These are phyloP conservation scores for Lithocarpus polystachyus DNA, from an alignment of 306 rosid species.

Conservation along the genomic window DNA sequence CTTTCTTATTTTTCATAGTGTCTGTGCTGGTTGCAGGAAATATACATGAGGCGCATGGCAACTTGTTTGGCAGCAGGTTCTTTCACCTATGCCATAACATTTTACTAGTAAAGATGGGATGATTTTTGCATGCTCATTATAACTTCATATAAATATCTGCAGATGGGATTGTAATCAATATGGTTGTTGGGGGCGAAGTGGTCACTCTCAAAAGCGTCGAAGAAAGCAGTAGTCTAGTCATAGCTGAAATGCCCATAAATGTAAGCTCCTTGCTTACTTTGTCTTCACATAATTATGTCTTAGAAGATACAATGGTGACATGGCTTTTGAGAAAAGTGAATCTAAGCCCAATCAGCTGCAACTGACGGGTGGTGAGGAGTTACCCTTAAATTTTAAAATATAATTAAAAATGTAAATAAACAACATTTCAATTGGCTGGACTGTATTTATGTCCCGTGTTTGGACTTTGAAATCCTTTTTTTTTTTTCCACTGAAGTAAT, in stretches of 20 bases:
- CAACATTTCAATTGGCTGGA: neutral
- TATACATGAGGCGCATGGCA: conserved; percentile 67
- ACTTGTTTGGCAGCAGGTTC: conserved; percentile 85
- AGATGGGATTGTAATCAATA: conserved; percentile 92
- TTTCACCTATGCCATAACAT: conserved; percentile 30
- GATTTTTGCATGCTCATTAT: conserved; percentile 23
- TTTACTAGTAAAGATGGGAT: conserved; percentile 16
- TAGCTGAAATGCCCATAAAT: conserved; percentile 93
- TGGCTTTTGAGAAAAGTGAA: neutral
- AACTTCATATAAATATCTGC: conserved; percentile 30
- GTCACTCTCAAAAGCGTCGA: conserved; percentile 70
- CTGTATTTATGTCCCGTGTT: neutral
- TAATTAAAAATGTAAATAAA: neutral
- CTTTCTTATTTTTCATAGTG: conserved; percentile 5
- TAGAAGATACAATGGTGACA: neutral
- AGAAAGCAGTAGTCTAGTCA: conserved; percentile 70
- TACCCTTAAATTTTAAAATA: neutral
- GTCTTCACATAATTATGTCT: neutral
- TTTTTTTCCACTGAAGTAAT: neutral
- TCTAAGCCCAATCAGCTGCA: neutral
- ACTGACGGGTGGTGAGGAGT: neutral
- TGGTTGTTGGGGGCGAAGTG: conserved; percentile 95
- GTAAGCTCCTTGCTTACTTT: conserved; percentile 43
- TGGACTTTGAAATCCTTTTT: neutral
- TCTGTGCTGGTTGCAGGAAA: conserved; percentile 57